A percentile compares a stretch with the other conserved stretches of the same genome.
Conservation (phyloP, 2,329 filamentous ascomycete species). For the Fusarium falciforme region DNA sequence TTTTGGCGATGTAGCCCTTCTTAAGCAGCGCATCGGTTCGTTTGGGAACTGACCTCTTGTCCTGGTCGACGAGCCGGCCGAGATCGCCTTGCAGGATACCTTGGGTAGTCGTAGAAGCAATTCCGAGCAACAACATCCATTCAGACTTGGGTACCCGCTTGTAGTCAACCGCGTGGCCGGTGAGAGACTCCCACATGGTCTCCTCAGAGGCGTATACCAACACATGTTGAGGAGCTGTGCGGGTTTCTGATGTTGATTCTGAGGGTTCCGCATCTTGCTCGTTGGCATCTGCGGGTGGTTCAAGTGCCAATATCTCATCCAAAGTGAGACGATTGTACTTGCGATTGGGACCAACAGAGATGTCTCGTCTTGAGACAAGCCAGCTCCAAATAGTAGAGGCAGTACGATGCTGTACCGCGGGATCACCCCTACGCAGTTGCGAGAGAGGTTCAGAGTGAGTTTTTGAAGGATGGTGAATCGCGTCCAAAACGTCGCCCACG, state of each 20-base stretch:
- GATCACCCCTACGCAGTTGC: slow-evolving; percentile 12
- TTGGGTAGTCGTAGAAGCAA: slow-evolving; percentile 63
- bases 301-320: slow-evolving; percentile 43
- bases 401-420: slow-evolving; percentile 40
- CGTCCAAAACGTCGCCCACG: slow-evolving; percentile 47
- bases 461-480: slow-evolving; percentile 44
- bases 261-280: slow-evolving; percentile 9
- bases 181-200: slow-evolving; percentile 69
- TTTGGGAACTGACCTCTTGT: slow-evolving; percentile 72
- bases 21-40: slow-evolving; percentile 68
- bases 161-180: slow-evolving; percentile 69
- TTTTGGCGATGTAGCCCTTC: slow-evolving; percentile 72
- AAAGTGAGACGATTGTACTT: slow-evolving; percentile 55
- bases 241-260: neutral
- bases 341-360: slow-evolving; percentile 50
- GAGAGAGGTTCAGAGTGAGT: slow-evolving; percentile 25
- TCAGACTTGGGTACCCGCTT: slow-evolving; percentile 69
- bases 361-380: slow-evolving; percentile 49
- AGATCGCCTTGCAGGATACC: slow-evolving; percentile 73
- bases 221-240: slow-evolving; percentile 13
- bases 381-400: slow-evolving; percentile 51
- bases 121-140: slow-evolving; percentile 68
- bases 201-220: slow-evolving; percentile 64
- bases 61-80: slow-evolving; percentile 67
- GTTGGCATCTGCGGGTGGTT: slow-evolving; percentile 7